Base-by-base conservation (phyloP, 176 grass and related monocot species). In the Rhipidocladum racemiflorum region DNA sequence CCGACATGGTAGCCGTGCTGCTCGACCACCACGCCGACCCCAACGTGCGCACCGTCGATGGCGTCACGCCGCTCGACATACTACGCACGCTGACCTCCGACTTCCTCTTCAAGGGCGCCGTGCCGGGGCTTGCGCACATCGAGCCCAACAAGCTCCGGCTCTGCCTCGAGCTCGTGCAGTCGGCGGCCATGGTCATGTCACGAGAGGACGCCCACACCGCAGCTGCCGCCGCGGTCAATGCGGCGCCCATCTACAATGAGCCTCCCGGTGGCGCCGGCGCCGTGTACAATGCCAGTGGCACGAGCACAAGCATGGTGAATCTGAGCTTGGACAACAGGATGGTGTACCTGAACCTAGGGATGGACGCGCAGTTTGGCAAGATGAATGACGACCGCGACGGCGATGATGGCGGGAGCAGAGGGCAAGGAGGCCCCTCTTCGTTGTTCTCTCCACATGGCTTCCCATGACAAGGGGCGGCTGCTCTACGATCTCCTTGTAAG, bases 21-120 rank as follows among this genome's bases (percentile, higher is more conserved):
- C 97, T 99, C 30, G 97, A 99, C 77, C 97, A 99, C 89, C 97
- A 99, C 57, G 97, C 97, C 42, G 93, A 96, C 80, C 97, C 97
- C 3, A 99, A 95, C 93, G 91, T 93, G n/a, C 97, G 89, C 69
- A 99, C 96, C 14, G 91, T 99, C 12, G 96, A 96, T 65, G 96
- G 96, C 67, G 89, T 99, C 29, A 99, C 96, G 15, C 96, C 96
- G 24, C 89, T 99, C 18, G 96, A 99, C 82, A 88, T 99, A 80
- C 91, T 99, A 57, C 93, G 93, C 64, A 93, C 87, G 70, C 96
- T 99, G 80, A 99, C 96, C 78, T 99, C 96, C 60, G 96, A 99
- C 62, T 95, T 99, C 89, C 96, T 99, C 56, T 99, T 99, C 86
- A 99, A 95, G 79, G 96, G 96, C 14, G 91, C 93, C 9, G 91